These are phyloP conservation scores for Fonsecaea pedrosoi DNA, from an alignment of 2,329 filamentous ascomycete genomes.

Conservation along the genomic window DNA sequence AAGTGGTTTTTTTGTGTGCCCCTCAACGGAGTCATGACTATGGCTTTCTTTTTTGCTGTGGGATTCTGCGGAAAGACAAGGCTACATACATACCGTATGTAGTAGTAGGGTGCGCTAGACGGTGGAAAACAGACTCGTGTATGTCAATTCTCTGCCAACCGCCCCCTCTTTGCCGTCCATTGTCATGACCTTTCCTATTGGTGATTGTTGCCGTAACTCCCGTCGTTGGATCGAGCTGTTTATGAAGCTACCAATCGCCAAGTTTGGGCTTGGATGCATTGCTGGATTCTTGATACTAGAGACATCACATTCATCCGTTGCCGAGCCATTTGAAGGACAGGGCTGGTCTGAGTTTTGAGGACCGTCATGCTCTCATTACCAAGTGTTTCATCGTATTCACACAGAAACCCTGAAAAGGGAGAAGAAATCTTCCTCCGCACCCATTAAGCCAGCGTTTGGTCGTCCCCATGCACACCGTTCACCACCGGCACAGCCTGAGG, in stretches of 20 bases:
- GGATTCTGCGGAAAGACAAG: neutral
- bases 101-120: neutral
- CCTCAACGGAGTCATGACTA: neutral
- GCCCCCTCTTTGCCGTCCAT: neutral
- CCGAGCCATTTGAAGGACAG: neutral
- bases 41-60: neutral
- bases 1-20: neutral
- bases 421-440: neutral
- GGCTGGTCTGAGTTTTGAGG: neutral
- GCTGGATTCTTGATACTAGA: neutral
- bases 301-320: neutral
- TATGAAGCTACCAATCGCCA: neutral
- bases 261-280: neutral
- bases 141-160: neutral
- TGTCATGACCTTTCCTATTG: neutral
- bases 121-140: neutral
- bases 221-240: neutral
- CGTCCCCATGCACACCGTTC: slow-evolving; percentile 43
- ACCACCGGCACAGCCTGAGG: slow-evolving; percentile 81
- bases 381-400: neutral
- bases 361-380: neutral
- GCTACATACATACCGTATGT: neutral
- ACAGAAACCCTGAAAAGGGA: neutral
- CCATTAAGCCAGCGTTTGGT: slow-evolving; percentile 35
- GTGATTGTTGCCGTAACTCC: neutral